Base-by-base conservation (phyloP, 2,329 filamentous ascomycete species). In the Verruconis gallopava region DNA sequence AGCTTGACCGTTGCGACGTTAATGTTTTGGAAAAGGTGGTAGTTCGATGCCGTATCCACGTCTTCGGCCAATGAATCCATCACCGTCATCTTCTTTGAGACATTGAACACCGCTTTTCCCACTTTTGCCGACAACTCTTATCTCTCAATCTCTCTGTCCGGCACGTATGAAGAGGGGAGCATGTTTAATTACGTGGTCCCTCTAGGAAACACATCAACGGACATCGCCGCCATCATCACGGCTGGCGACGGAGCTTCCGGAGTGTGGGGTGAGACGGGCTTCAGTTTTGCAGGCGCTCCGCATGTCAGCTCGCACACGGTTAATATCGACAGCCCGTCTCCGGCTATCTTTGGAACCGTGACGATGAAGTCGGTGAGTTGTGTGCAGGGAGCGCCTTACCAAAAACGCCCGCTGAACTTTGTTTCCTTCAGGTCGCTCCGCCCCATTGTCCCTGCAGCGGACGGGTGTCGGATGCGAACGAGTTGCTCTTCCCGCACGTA, bases 401-500 rank as follows among this genome's bases (percentile, higher is more conserved):
- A 9, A 17, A 20, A 17, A 11, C 15, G 19, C 11, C 36, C 36
- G 14, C 17, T 21, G 14, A 20, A 18, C 15, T 19, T 18, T 17
- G 6, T 12, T 9, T n/a, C 5, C 3, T 20, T n/a, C 9, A 38
- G 36, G 17, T 17, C 19, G n/a, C 5, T 38, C 36, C 36, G 14
- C 17, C 44, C 19, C 54, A 56, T 42, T 55, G 54, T 38, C 47
- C 53, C 25, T 57, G 53, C 42, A 46, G 49, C 12, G 44, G 48
- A 17, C 45, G 45, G 3, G 34, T 37, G 13, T 42, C 46, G 12
- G 49, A 48, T 9, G 43, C 48, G 14, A 37, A 37, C 12, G 48
- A 56, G 47, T 30, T 49, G 36, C 44, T 60, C 14, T 42, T 49
- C 9, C 59, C 60, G 12, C 48, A 60, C 30, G 49, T 64, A 5